Evolutionary conservation across 306 rosid species (phyloP), one percentile per base, ranked within the genome.

Genomic region (Cicer judaicum): DNA sequence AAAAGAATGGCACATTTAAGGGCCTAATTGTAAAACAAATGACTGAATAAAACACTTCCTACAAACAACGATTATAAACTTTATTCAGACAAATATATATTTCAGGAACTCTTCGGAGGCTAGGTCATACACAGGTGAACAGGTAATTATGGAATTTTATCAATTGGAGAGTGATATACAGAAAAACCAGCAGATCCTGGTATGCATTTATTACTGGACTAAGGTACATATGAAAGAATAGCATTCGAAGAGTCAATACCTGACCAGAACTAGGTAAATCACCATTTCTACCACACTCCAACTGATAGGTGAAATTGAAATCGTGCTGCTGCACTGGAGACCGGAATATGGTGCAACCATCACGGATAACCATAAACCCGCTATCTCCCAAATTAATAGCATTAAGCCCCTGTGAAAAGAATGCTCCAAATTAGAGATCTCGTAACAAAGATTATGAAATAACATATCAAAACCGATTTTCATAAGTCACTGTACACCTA

Each of bases 231-330:
- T 2, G 36, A 55, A 70, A 65, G 59, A 57, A 41, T 65, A 61
- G 16, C 14, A 64, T 39, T 41, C 19, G 0, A 56, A 55, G 54
- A 56, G 42, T 49, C 40, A 50, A 72, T 41, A 95, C 99, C 98
- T 95, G 97, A 69, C 99, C 99, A 80, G 97, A 95, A 84, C 99
- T 95, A 61, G 99, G 99, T 80, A 95, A 82, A 87, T 95, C 99
- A 44, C 98, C 88, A 68, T 83, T 78, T 70, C 64, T 80, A 64
- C 97, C 97, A 80, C 84, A 74, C 81, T 90, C 97, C 70, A 95
- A 82, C 77, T 95, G 99, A 80, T 79, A 95, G 63, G 99, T 92
- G 80, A 92, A 92, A 81, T 95, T 95, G 86, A 95, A 95, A 88
- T 88, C 96, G 83, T 92, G 99, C 81, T 95, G 99, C 89, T 95